A percentile compares a stretch with the other conserved stretches of the same genome.
These are phyloP conservation scores for Helminthosporium solani DNA, from an alignment of 2,329 filamentous ascomycete species.

Conservation along the genomic window DNA sequence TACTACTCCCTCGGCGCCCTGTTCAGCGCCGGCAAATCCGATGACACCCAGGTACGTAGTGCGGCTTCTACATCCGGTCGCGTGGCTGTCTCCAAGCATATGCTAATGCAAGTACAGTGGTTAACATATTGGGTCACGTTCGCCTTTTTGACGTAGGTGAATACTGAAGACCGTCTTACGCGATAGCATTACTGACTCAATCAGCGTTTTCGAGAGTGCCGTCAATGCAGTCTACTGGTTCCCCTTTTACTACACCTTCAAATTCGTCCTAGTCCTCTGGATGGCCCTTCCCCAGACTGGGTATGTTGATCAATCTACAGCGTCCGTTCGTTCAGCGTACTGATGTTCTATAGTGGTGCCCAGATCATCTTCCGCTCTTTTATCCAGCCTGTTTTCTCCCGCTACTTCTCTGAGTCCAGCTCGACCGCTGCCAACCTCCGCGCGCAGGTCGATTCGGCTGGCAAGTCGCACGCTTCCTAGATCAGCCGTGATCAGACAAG, in stretches of 20 bases:
- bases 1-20: constrained; percentile 82
- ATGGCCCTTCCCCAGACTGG: constrained; percentile 91
- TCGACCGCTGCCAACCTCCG: constrained; percentile 85
- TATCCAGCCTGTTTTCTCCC: constrained; percentile 84
- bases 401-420: constrained; percentile 74
- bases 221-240: constrained; percentile 90
- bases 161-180: neutral
- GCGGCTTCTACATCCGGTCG: neutral
- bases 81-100: neutral
- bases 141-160: constrained; percentile 69
- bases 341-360: constrained; percentile 67
- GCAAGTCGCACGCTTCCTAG: constrained; percentile 41
- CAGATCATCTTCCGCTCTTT: constrained; percentile 97
- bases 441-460: constrained; percentile 76
- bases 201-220: constrained; percentile 73
- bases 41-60: constrained; percentile 75
- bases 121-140: constrained; percentile 87
- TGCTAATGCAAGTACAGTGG: constrained; percentile 58
- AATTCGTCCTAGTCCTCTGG: constrained; percentile 97
- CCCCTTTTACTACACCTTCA: constrained; percentile 99
- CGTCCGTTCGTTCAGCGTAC: constrained; percentile 22
- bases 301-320: constrained; percentile 58
- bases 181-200: constrained; percentile 16
- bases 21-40: constrained; percentile 68
- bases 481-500: constrained; percentile 14